Evolutionary conservation across 2,329 filamentous ascomycete genomes (phyloP), one percentile per base, ranked within the genome.

Genomic region (Pestalotiopsis sp.): DNA sequence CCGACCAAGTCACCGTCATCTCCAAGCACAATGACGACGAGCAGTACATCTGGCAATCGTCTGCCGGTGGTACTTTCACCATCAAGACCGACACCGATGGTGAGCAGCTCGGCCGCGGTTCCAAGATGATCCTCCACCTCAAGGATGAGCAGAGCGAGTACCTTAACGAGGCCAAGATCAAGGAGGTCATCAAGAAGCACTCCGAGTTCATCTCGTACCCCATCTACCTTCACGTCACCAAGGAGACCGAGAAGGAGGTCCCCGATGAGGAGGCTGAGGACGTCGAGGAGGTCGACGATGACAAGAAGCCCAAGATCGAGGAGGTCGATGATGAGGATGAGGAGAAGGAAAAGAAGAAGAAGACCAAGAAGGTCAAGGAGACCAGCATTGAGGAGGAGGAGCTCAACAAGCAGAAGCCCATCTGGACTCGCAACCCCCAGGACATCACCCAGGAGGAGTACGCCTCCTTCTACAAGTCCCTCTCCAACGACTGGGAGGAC

Each of bases 171-270:
- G 89, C 89, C 89, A 96, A 95, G 90, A 92, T 99, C 89, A 99
- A 99, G 93, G 96, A 99, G 90, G 95, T 99, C 75, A 95, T 99
- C 89, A 98, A 98, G 94, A 99, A 99, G 93, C 96, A 99, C 93
- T 98, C 96, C 82, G 96, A 99, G 88, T 99, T 99, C 90, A 99
- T 99, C 88, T 98, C 96, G 65, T 99, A 99, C 90, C 96, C 96
- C 81, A 99, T 99, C 92, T 99, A 98, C 90, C 95, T 99, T 76
- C 96, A 99, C 88, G 95, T 99, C 80, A 86, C 93, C 83, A 99
- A 99, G 93, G 96, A 99, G 93, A 95, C 92, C 75, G 96, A 99
- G 93, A 98, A 90, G 79, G 96, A 99, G 89, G 94, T 98, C 73
- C 95, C 95, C 73, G 96, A 98, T 82, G 95, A 98, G 88, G 94